Evolutionary conservation across 192 early-diverging fungal species (phyloP).

Genomic region (Rhizoclosmatium globosum): DNA sequence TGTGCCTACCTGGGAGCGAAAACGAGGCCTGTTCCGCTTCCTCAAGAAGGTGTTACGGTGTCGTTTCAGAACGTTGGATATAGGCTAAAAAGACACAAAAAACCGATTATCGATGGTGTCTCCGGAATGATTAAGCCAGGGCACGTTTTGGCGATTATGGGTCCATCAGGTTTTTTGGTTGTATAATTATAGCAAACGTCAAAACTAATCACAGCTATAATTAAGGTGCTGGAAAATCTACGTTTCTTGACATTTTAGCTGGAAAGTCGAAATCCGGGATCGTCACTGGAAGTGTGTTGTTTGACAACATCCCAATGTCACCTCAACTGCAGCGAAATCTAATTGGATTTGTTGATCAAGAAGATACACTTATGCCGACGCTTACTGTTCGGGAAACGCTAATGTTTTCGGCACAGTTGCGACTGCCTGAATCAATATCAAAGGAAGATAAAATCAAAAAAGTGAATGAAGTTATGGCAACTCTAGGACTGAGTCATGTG

Average conservation of each 20-base stretch:
- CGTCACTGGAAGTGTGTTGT: conserved; percentile 42
- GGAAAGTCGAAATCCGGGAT: conserved; percentile 63
- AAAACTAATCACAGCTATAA: neutral
- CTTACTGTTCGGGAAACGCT: conserved; percentile 84
- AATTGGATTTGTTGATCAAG: conserved; percentile 61
- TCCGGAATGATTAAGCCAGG: conserved; percentile 81
- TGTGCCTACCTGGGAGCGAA: conserved; percentile 10
- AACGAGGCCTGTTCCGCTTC: conserved; percentile 32
- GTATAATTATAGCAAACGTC: neutral
- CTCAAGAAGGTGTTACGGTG: conserved; percentile 42
- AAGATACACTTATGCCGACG: conserved; percentile 58
- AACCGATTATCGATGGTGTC: conserved; percentile 70
- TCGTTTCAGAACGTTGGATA: conserved; percentile 45
- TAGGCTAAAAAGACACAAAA: conserved; percentile 39
- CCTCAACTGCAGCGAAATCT: conserved; percentile 38
- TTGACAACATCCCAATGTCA: conserved; percentile 40
- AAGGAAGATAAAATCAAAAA: conserved; percentile 55
- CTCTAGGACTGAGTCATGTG: conserved; percentile 71
- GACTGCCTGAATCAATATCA: conserved; percentile 68
- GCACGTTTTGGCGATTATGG: conserved; percentile 87
- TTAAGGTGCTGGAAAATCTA: conserved; percentile 85
- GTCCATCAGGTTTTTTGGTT: conserved; percentile 69
- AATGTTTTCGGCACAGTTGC: conserved; percentile 77
- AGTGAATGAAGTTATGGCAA: conserved; percentile 72
- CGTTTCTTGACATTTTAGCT: conserved; percentile 81